Conservation (phyloP, 495 filamentous ascomycete genomes). For the Annulohypoxylon bovei region DNA sequence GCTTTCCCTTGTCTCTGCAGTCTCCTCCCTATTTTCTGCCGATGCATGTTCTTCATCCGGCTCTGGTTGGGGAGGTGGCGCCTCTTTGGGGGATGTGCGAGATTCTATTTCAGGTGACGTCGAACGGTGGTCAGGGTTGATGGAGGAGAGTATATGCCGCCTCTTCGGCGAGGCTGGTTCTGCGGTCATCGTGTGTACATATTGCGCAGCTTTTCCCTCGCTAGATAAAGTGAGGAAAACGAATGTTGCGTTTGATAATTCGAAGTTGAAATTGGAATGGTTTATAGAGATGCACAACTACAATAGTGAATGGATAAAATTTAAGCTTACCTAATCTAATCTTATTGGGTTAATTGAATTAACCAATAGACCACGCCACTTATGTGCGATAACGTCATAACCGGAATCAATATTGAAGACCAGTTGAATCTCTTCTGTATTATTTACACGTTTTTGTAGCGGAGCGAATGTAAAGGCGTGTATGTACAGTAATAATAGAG, state of each 20-base stretch:
- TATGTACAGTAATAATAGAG: too few species aligned
- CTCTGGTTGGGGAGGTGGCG: conserved; percentile 28
- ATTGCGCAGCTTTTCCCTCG: not conserved
- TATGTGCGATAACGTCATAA: not conserved
- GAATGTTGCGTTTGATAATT: conserved; percentile 4
- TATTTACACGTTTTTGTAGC: too few species aligned
- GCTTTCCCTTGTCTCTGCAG: conserved; percentile 29
- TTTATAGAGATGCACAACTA: not conserved
- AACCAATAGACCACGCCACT: not conserved
- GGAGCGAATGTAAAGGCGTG: too few species aligned
- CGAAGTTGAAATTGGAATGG: not conserved
- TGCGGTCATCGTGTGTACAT: conserved; percentile 46
- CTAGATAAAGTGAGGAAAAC: not conserved
- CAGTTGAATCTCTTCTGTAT: too few species aligned
- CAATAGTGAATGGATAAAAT: not conserved
- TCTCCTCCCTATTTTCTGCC: conserved; percentile 8
- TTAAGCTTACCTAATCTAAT: not conserved
- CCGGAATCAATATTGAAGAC: not conserved
- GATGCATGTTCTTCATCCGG: conserved; percentile 28
- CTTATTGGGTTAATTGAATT: not conserved
- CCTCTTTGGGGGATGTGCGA: conserved; percentile 8
- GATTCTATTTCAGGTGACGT: conserved; percentile 23
- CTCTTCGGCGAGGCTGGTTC: conserved; percentile 55
- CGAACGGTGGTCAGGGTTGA: conserved; percentile 49
- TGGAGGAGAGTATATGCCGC: conserved; percentile 56